Evolutionary conservation across 768 basidiomycete species (phyloP).

Genomic region (Xerocomellus dryophilus): DNA sequence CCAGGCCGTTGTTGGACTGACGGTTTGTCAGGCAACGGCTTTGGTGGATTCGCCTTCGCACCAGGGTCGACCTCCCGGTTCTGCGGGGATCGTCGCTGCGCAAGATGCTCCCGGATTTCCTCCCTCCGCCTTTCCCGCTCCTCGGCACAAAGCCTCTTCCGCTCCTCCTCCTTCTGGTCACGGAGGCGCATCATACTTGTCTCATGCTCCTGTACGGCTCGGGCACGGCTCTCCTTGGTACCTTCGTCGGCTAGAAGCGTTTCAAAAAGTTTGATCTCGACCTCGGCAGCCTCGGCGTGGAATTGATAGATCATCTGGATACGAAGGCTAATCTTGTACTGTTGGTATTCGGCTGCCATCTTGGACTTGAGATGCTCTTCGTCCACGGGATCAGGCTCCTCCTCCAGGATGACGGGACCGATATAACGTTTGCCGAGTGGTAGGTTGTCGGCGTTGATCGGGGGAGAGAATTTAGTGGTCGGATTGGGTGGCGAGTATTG

Average conservation of each 20-base stretch:
- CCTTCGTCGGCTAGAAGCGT: slow-evolving; percentile 23
- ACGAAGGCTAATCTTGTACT: slow-evolving; percentile 31
- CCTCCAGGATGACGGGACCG: slow-evolving; percentile 29
- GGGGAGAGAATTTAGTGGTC: slow-evolving; percentile 26
- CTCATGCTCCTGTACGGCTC: slow-evolving; percentile 32
- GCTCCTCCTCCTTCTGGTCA: slow-evolving; percentile 32
- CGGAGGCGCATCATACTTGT: slow-evolving; percentile 32
- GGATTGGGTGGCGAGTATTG: slow-evolving; percentile 27
- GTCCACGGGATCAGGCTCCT: slow-evolving; percentile 28
- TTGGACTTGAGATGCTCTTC: slow-evolving; percentile 30
- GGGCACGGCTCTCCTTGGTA: slow-evolving; percentile 30
- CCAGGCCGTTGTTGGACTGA: slow-evolving; percentile 11
- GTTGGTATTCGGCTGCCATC: slow-evolving; percentile 33
- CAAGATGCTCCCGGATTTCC: slow-evolving; percentile 19
- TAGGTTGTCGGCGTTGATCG: slow-evolving; percentile 16
- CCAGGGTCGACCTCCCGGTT: slow-evolving; percentile 15
- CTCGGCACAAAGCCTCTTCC: slow-evolving; percentile 29
- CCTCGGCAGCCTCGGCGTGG: slow-evolving; percentile 28
- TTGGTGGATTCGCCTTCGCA: slow-evolving; percentile 13
- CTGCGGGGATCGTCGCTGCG: slow-evolving; percentile 19
- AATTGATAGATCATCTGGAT: slow-evolving; percentile 36
- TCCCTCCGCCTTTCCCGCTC: slow-evolving; percentile 28
- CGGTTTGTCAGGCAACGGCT: slow-evolving; percentile 14
- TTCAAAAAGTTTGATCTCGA: slow-evolving; percentile 32
- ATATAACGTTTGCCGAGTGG: slow-evolving; percentile 33